phyloP scores from a whole-genome alignment of 1,284 basidiomycete species.

The Exobasidium cylindrosporum region DNA sequence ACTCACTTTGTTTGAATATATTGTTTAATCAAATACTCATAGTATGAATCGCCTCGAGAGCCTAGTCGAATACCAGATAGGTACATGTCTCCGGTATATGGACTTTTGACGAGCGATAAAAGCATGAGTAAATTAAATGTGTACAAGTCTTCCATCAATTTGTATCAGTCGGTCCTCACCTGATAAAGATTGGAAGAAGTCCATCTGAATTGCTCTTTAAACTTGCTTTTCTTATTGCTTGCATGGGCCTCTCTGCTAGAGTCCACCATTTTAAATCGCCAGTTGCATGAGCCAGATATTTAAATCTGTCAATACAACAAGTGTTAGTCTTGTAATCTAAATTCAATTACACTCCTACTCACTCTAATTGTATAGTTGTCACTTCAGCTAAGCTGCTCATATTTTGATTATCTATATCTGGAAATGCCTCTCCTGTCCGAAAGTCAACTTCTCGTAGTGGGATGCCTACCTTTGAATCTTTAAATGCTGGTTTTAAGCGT shows the following conservation, averaged over 20 bases:
- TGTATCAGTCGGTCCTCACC: too few relatives aligned
- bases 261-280: constrained; percentile 76
- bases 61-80: constrained; percentile 79
- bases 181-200: constrained; percentile 79
- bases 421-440: constrained; percentile 64
- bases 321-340: neutral
- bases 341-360: constrained; percentile 16
- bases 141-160: too few relatives aligned
- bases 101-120: too few relatives aligned
- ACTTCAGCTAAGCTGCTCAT: constrained; percentile 70
- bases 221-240: constrained; percentile 28
- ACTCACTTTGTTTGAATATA: constrained; percentile 58
- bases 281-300: constrained; percentile 78
- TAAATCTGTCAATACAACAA: constrained; percentile 63
- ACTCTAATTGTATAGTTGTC: constrained; percentile 51
- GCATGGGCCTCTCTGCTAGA: constrained; percentile 64
- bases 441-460: constrained; percentile 79
- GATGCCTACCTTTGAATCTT: constrained; percentile 65
- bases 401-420: constrained; percentile 66
- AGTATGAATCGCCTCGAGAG: constrained; percentile 89
- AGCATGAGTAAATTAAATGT: too few relatives aligned
- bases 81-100: constrained; percentile 68
- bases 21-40: constrained; percentile 74
- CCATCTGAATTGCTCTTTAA: constrained; percentile 61
- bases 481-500: constrained; percentile 77